Conservation (phyloP, 768 basidiomycete species). For the Omphalotus guepiniiformis region DNA sequence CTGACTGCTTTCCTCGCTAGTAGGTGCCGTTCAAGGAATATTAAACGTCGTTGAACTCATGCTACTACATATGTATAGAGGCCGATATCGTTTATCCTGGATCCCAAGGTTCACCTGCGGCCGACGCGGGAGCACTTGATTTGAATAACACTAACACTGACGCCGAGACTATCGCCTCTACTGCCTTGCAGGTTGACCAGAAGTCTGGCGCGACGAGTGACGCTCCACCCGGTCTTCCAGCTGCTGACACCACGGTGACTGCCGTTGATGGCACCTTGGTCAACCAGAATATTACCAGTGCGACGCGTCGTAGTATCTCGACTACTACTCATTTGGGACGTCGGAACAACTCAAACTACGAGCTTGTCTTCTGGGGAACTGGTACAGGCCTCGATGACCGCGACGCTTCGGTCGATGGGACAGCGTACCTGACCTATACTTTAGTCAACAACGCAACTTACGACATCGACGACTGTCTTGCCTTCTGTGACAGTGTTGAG, state of each 20-base stretch:
- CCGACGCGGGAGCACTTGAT: constrained; percentile 4
- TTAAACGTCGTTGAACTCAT: no score
- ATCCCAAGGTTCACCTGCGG: constrained; percentile 3
- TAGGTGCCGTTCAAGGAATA: no score
- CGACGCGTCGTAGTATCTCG: neutral
- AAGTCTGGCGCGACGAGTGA: constrained; percentile 10
- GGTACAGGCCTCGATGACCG: constrained; percentile 10
- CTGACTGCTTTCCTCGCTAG: no score
- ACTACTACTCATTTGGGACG: neutral
- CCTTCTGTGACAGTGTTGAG: constrained; percentile 11
- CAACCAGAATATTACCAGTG: constrained; percentile 6
- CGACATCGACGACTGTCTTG: constrained; percentile 13
- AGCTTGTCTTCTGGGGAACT: constrained; percentile 15
- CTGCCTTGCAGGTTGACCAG: constrained; percentile 14
- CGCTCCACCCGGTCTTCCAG: constrained; percentile 14
- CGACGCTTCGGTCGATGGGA: constrained; percentile 16
- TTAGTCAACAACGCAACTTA: constrained; percentile 17
- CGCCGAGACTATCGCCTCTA: constrained; percentile 12
- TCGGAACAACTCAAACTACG: constrained; percentile 12
- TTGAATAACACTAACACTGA: constrained; percentile 13
- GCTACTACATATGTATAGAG: neutral
- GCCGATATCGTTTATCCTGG: neutral
- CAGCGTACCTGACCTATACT: constrained; percentile 17
- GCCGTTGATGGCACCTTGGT: constrained; percentile 15
- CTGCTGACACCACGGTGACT: constrained; percentile 14